phyloP scores from a whole-genome alignment of 306 rosid species.

The Fagus sylvatica region DNA sequence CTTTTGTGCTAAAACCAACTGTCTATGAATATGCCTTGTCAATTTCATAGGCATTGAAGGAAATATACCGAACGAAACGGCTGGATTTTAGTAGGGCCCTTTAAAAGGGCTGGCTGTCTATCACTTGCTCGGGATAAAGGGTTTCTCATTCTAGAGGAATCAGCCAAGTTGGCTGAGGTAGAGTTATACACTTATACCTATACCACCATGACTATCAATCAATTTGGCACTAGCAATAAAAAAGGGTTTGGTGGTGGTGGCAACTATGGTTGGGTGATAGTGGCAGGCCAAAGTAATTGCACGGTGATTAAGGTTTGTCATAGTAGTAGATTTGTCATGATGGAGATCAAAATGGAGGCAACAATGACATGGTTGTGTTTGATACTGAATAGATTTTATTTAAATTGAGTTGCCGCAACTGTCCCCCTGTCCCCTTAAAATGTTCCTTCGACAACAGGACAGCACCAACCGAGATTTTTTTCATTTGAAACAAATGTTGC shows the following conservation, averaged over 20 bases:
- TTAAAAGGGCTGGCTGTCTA: neutral
- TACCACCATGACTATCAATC: neutral
- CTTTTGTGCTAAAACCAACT: neutral
- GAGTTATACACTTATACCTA: neutral
- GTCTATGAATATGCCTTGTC: slow-evolving; percentile 15
- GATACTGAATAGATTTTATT: neutral
- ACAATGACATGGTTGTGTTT: neutral
- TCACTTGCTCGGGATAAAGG: neutral
- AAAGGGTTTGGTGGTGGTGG: neutral
- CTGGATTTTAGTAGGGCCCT: slow-evolving; percentile 1
- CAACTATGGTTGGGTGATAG: neutral
- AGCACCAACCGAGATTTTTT: neutral
- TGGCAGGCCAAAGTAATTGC: neutral
- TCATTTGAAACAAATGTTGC: neutral
- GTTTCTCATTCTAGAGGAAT: neutral
- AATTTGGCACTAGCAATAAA: neutral
- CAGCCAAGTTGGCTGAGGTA: neutral
- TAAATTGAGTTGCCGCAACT: no score
- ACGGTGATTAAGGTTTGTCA: neutral
- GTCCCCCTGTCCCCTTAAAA: neutral
- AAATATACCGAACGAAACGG: slow-evolving; percentile 8
- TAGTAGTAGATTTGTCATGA: neutral
- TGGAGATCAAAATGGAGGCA: neutral
- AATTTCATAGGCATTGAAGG: neutral
- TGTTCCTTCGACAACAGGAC: neutral